phyloP scores from a whole-genome alignment of 148 eudicot species.

The Simmondsia chinensis region DNA sequence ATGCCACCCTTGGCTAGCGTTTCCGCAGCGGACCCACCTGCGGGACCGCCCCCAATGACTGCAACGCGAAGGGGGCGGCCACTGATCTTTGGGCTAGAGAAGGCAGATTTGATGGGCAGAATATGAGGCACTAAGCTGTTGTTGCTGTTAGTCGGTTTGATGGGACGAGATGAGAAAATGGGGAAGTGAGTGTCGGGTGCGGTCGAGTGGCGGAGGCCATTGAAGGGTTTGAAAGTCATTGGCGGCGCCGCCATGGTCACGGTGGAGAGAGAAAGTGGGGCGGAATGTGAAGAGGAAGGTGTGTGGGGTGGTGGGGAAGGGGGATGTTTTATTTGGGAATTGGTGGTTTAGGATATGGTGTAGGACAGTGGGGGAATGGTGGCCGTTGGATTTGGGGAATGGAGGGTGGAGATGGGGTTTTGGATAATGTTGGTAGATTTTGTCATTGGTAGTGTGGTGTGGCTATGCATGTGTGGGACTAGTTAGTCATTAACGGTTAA shows the following conservation, averaged over 20 bases:
- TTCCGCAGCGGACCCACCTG: slow-evolving; percentile 89
- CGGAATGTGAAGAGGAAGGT: not conserved
- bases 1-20: slow-evolving; percentile 85
- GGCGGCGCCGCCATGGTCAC: slow-evolving; percentile 43
- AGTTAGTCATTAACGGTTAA: no score
- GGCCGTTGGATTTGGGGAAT: slow-evolving; percentile 40
- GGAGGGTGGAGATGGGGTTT: slow-evolving; percentile 33
- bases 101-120: slow-evolving; percentile 16
- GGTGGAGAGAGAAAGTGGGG: not conserved
- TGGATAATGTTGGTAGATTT: slow-evolving; percentile 26
- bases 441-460: no score
- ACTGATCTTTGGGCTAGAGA: slow-evolving; percentile 57
- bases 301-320: not conserved
- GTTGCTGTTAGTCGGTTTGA: slow-evolving; percentile 12
- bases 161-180: not conserved
- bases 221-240: slow-evolving; percentile 69
- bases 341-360: slow-evolving; percentile 39
- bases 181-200: slow-evolving; percentile 18
- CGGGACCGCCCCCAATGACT: slow-evolving; percentile 91
- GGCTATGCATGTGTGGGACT: no score
- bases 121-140: slow-evolving; percentile 5
- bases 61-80: slow-evolving; percentile 85
- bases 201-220: slow-evolving; percentile 60
- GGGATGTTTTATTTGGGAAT: slow-evolving; percentile 2
- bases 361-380: slow-evolving; percentile 14